A percentile compares a stretch with the other conserved stretches of the same genome.
phyloP scores from a whole-genome alignment of 2,329 filamentous ascomycete genomes.

The Colletotrichum sojae region DNA sequence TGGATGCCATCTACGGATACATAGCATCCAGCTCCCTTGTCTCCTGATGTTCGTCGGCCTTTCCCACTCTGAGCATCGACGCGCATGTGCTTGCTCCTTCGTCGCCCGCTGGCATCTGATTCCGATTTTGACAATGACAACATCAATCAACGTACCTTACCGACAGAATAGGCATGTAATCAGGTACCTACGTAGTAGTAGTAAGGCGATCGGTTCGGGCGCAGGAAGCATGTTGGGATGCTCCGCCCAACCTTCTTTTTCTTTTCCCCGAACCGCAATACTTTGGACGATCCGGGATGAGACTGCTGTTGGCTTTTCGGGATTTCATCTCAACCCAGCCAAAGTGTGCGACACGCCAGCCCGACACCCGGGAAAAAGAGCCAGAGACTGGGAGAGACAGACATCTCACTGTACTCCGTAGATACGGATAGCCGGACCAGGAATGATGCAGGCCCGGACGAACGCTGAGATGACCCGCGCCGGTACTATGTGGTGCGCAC shows the following conservation, averaged over 20 bases:
- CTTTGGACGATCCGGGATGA: slow-evolving; percentile 26
- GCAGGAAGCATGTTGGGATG: slow-evolving; percentile 9
- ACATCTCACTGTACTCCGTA: no score
- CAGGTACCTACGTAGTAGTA: background rate
- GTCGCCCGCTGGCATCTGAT: slow-evolving; percentile 23
- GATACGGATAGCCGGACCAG: no score
- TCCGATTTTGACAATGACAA: slow-evolving; percentile 17
- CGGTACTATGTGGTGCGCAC: no score
- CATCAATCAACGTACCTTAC: background rate
- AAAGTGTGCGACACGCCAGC: slow-evolving; percentile 1
- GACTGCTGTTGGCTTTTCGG: slow-evolving; percentile 13
- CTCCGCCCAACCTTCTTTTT: slow-evolving; percentile 14
- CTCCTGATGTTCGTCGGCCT: slow-evolving; percentile 26
- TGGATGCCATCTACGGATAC: slow-evolving; percentile 12
- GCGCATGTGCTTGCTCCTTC: slow-evolving; percentile 25
- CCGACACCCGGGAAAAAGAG: background rate
- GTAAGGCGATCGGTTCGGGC: background rate
- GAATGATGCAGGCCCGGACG: no score
- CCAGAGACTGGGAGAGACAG: no score
- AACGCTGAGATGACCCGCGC: no score
- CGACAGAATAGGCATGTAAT: slow-evolving; percentile 16
- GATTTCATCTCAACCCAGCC: background rate
- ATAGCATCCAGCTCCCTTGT: slow-evolving; percentile 16
- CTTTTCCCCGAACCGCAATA: slow-evolving; percentile 16
- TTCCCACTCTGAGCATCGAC: slow-evolving; percentile 26